These are phyloP conservation scores for Martiniozyma abietophila DNA, from an alignment of 805 yeast species.

Conservation along the genomic window DNA sequence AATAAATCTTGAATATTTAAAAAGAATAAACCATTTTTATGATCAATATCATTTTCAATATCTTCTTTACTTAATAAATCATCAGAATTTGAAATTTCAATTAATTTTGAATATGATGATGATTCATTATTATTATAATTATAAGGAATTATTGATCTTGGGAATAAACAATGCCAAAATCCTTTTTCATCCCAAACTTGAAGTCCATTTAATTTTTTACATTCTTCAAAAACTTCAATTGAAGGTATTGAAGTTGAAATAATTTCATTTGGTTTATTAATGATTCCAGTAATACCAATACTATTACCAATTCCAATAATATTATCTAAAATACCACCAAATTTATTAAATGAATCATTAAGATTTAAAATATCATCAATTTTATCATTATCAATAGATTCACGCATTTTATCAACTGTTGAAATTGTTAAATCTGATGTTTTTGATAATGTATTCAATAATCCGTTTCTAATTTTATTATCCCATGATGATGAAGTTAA, in stretches of 20 bases:
- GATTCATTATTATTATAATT: background rate
- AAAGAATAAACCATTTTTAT: conserved; percentile 54
- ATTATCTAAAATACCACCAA: conserved; percentile 4
- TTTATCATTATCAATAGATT: conserved; percentile 5
- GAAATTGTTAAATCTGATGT: conserved; percentile 13
- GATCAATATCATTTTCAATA: conserved; percentile 31
- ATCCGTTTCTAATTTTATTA: too few relatives aligned
- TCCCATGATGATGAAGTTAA: too few relatives aligned
- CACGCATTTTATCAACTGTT: conserved; percentile 7
- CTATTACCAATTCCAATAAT: background rate
- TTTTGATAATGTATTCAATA: conserved; percentile 8
- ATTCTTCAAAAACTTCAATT: conserved; percentile 47
- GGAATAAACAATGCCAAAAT: conserved; percentile 86
- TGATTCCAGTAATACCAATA: conserved; percentile 1
- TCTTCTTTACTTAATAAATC: conserved; percentile 47
- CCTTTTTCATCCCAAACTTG: conserved; percentile 79
- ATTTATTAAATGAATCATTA: too few relatives aligned
- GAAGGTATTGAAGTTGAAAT: conserved; percentile 23
- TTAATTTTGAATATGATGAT: too few relatives aligned
- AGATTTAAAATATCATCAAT: too few relatives aligned
- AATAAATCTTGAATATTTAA: conserved; percentile 53
- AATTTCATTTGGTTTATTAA: conserved; percentile 15
- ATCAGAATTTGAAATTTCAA: conserved; percentile 11
- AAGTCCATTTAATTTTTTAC: conserved; percentile 56
- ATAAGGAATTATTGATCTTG: conserved; percentile 33